These are phyloP conservation scores for Lactifluus volemus DNA, from an alignment of 768 basidiomycete species.

Conservation along the genomic window DNA sequence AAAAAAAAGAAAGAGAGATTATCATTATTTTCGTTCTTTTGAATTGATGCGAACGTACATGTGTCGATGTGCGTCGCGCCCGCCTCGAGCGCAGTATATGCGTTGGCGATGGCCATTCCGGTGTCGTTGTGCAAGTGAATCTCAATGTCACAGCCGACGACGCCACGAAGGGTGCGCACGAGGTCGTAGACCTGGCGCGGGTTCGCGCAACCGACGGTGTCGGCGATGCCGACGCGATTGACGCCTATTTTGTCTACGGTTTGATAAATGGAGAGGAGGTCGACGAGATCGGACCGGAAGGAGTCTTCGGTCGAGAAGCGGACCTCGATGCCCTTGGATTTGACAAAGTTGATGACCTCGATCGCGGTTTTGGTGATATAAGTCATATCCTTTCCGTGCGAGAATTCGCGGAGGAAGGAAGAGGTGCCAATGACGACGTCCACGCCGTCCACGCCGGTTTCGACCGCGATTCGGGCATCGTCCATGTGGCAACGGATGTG, in stretches of 20 bases:
- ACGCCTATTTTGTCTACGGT: constrained; percentile 99
- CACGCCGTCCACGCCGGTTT: constrained; percentile 98
- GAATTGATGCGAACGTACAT: constrained; percentile 39
- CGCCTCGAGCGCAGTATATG: constrained; percentile 95
- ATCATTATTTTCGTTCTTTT: too few relatives aligned
- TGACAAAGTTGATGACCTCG: constrained; percentile 98
- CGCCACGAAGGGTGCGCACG: constrained; percentile 90
- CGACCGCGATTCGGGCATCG: constrained; percentile 95
- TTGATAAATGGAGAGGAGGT: constrained; percentile 96
- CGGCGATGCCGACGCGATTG: constrained; percentile 96
- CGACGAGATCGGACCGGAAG: constrained; percentile 99
- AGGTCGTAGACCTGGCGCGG: constrained; percentile 98
- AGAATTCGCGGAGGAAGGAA: constrained; percentile 98
- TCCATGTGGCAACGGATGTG: constrained; percentile 99
- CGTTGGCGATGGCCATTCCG: constrained; percentile 98
- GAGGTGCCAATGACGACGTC: constrained; percentile 99
- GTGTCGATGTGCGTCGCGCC: constrained; percentile 99
- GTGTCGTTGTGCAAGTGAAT: constrained; percentile 98
- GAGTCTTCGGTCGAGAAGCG: constrained; percentile 99
- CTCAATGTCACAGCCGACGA: constrained; percentile 97
- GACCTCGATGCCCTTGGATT: constrained; percentile 99
- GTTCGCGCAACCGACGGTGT: constrained; percentile 98
- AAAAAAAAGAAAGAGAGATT: background rate
- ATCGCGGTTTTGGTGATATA: constrained; percentile 99
- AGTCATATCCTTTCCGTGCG: constrained; percentile 99